These are phyloP conservation scores for Trypanosoma melophagium DNA, from an alignment of 208 protist genomes.

Conservation along the genomic window DNA sequence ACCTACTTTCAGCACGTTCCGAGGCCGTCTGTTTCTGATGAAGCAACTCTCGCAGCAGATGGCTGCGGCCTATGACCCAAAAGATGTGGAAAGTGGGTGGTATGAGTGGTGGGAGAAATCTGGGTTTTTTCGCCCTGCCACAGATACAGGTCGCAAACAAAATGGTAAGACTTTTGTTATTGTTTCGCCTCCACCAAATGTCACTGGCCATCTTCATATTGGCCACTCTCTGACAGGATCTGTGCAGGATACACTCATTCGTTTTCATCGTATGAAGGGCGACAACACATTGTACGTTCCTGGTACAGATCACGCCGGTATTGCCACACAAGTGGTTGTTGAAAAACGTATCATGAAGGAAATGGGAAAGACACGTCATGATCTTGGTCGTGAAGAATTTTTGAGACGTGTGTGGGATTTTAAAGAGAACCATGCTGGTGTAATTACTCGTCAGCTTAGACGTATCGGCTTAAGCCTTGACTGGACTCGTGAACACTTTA, in stretches of 20 bases:
- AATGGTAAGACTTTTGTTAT: conserved; percentile 93
- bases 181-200: conserved; percentile 99
- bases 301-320: conserved; percentile 99
- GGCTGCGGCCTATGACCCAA: conserved; percentile 91
- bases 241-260: conserved; percentile 95
- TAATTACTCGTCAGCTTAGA: conserved; percentile 96
- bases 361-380: conserved; percentile 89
- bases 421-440: conserved; percentile 95
- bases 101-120: conserved; percentile 98
- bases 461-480: conserved; percentile 97
- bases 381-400: conserved; percentile 97
- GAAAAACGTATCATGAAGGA: conserved; percentile 95
- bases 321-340: conserved; percentile 99
- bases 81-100: conserved; percentile 95
- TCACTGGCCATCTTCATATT: conserved; percentile 99
- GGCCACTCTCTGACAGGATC: conserved; percentile 98
- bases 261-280: conserved; percentile 97
- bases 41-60: conserved; percentile 81
- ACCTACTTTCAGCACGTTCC: conserved; percentile 42
- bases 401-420: conserved; percentile 97
- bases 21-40: conserved; percentile 57
- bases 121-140: conserved; percentile 95
- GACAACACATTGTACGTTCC: conserved; percentile 98
- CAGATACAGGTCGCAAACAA: conserved; percentile 63
- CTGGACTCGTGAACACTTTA: conserved; percentile 99